Conservation (phyloP, 2,329 filamentous ascomycete genomes). For the Fonsecaea multimorphosa region DNA sequence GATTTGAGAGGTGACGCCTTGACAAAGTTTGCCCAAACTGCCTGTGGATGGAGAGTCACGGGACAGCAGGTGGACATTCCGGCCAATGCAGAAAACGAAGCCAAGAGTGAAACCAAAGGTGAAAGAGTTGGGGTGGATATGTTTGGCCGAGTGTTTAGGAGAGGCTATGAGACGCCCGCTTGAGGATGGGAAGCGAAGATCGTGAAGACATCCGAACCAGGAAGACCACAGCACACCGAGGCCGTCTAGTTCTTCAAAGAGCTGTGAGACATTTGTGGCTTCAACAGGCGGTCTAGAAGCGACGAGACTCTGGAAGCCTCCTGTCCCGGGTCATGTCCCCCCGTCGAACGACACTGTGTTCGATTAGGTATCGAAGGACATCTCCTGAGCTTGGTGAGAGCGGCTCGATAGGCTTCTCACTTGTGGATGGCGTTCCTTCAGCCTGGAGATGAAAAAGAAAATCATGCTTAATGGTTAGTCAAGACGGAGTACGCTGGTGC, state of each 20-base stretch:
- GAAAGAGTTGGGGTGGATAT: conserved; percentile 76
- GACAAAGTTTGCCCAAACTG: conserved; percentile 79
- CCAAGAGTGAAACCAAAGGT: conserved; percentile 90
- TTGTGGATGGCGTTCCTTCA: background rate
- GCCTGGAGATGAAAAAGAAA: background rate
- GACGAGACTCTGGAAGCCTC: background rate
- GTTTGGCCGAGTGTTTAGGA: conserved; percentile 71
- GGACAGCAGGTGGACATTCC: conserved; percentile 73
- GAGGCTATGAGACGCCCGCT: conserved; percentile 83
- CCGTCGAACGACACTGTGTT: background rate
- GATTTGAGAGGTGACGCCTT: conserved; percentile 70
- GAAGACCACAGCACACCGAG: background rate
- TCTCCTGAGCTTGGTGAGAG: background rate
- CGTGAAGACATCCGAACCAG: background rate
- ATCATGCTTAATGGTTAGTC: background rate
- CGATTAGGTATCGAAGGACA: background rate
- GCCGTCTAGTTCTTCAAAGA: background rate
- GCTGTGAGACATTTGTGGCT: background rate
- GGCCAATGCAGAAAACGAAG: conserved; percentile 95
- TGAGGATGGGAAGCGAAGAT: conserved; percentile 44
- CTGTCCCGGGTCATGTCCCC: background rate
- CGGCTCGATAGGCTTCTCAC: background rate
- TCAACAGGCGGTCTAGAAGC: background rate
- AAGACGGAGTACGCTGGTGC: background rate
- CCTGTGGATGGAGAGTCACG: conserved; percentile 85